Percentiles rank a stretch among this genome's conserved stretches.
These are phyloP conservation scores for Funneliformis caledonium DNA, from an alignment of 371 early-diverging fungal genomes.

Conservation along the genomic window DNA sequence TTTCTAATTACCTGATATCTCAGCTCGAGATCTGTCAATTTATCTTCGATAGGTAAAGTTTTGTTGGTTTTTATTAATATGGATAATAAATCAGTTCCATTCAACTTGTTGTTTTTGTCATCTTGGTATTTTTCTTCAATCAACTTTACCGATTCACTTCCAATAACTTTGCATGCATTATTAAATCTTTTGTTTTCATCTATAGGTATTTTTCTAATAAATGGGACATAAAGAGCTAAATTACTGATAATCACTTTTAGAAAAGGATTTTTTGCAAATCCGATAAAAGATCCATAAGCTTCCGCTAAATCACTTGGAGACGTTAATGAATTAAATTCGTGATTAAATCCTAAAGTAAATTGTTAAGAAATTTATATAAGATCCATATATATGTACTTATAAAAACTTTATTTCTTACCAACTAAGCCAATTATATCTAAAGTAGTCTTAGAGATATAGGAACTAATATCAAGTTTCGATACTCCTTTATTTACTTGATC, in stretches of 20 bases:
- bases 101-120: too few relatives aligned
- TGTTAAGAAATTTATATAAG: neutral
- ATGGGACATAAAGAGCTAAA: neutral
- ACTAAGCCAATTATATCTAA: constrained; percentile 54
- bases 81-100: too few relatives aligned
- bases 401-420: constrained; percentile 27
- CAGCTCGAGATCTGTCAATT: neutral
- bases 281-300: neutral
- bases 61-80: neutral
- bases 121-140: too few relatives aligned
- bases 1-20: too few relatives aligned
- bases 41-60: neutral
- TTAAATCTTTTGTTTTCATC: too few relatives aligned
- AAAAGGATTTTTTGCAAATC: neutral
- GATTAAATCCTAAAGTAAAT: too few relatives aligned
- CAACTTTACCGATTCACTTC: too few relatives aligned
- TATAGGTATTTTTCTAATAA: constrained; percentile 16
- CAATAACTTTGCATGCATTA: too few relatives aligned
- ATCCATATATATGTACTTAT: neutral
- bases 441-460: constrained; percentile 50
- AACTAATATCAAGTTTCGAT: constrained; percentile 46
- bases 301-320: neutral
- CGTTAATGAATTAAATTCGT: constrained; percentile 11
- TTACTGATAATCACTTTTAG: neutral
- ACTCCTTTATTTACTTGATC: constrained; percentile 34